Conservation (phyloP, 179 eudicot genomes). For the Beta macrorhiza region DNA sequence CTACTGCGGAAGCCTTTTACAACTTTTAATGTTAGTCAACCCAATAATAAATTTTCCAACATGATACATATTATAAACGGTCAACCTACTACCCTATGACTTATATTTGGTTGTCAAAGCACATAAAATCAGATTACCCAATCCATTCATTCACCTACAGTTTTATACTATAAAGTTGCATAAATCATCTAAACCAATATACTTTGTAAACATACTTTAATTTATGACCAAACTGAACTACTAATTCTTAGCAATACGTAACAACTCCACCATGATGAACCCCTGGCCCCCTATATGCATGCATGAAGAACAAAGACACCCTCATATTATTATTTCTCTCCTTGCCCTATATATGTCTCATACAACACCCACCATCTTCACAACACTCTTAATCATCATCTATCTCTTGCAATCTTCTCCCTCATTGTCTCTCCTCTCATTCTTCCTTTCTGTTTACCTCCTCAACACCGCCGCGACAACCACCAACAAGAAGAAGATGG, state of each 20-base stretch:
- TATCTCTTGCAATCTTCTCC: conserved; percentile 3
- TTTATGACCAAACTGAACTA: not conserved
- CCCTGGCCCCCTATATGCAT: not conserved
- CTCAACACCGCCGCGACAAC: not conserved
- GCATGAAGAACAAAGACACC: conserved; percentile 6
- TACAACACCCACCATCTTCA: conserved; percentile 10
- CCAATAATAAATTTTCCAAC: too few relatives aligned
- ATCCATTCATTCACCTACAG: conserved; percentile 24
- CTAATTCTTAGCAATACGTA: not conserved
- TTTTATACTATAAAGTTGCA: not conserved
- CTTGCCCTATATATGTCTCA: conserved; percentile 21
- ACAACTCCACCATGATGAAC: conserved; percentile 16
- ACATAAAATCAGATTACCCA: conserved; percentile 34
- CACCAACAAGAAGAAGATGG: conserved; percentile 9
- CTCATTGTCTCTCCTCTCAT: not conserved
- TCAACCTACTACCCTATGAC: conserved; percentile 18
- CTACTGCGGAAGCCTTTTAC: not conserved
- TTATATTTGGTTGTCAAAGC: conserved; percentile 23
- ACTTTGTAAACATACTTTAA: not conserved
- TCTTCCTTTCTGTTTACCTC: not conserved
- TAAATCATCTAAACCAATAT: conserved; percentile 24
- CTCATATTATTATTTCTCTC: not conserved
- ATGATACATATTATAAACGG: not conserved
- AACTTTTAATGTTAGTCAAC: conserved; percentile 8
- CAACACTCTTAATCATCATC: conserved; percentile 15